A percentile compares a stretch with the other conserved stretches of the same genome.
Evolutionary conservation across 768 basidiomycete genomes (phyloP).

Genomic region (Suillus discolor): DNA sequence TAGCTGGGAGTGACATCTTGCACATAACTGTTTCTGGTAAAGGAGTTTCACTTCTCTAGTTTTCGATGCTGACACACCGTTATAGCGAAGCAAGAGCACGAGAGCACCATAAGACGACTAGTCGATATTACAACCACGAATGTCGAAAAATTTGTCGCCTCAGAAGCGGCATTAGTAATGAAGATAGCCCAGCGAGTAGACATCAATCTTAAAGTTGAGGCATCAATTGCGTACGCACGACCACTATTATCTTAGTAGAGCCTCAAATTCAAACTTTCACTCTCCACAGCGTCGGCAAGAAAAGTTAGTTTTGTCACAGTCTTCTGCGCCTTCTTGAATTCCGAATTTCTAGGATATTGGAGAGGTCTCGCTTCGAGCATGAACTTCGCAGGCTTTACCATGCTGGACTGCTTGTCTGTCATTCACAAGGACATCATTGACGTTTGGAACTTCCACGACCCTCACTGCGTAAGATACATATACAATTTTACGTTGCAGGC

Average conservation of each 20-base stretch:
- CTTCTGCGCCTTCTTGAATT: background rate
- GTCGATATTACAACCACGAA: slow-evolving; percentile 12
- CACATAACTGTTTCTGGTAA: slow-evolving; percentile 13
- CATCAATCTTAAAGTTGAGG: background rate
- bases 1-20: slow-evolving; percentile 6
- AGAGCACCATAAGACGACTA: slow-evolving; percentile 4
- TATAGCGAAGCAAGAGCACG: slow-evolving; percentile 7
- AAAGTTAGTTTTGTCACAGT: slow-evolving; percentile 8
- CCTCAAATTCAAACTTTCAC: background rate
- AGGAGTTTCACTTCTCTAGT: background rate
- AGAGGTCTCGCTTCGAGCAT: slow-evolving; percentile 13
- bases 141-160: slow-evolving; percentile 11
- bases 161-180: slow-evolving; percentile 4
- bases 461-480: slow-evolving; percentile 4
- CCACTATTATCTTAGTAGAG: background rate
- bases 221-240: slow-evolving; percentile 10
- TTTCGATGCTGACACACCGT: background rate
- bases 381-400: slow-evolving; percentile 12
- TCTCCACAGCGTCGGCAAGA: slow-evolving; percentile 11
- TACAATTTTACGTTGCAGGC: background rate
- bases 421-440: slow-evolving; percentile 22
- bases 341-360: slow-evolving; percentile 20
- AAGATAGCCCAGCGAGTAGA: slow-evolving; percentile 12
- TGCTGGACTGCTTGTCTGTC: slow-evolving; percentile 17
- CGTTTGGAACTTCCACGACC: slow-evolving; percentile 22